Evolutionary conservation across 139 green algal species (phyloP), one percentile per base, ranked within the genome.

Genomic region (Tetraselmis chui): DNA sequence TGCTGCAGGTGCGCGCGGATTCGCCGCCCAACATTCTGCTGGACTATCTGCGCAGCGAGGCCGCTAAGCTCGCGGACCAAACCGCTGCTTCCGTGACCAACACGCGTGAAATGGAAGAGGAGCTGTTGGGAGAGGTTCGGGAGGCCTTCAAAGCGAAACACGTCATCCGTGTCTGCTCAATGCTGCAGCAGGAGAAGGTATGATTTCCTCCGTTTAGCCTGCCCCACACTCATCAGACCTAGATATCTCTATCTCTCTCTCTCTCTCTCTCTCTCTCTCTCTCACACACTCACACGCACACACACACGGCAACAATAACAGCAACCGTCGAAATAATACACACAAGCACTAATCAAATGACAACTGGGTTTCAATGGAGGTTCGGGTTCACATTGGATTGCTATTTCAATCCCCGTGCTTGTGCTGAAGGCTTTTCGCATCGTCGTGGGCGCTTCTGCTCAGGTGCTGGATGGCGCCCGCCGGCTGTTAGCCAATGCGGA

Each of bases 1-100:
- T 97, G 76, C 87, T 98, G 31, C 93, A 96, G 84, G 92, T 97
- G 77, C 89, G 94, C 28, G 86, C 88, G 0, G 94, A 97, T 90
- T 97, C 93, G 87, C 89, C 92, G 24, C 88, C 91, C 18, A 28
- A 83, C 25, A 83, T 90, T 76, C 88, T 97, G 32, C 81, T 96
- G 28, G 89, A 92, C 75, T 97, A 96, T 81, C 83, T 97, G 59
- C 76, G 84, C 2, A 91, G 85, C 28, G 90, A 93, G 30, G 85
- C 80, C 0, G 89, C 88, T 26, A 31, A 85, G 5, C 76, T 79
- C 24, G 93, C 93, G 31, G 88, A 87, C 80, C 75, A 89, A 80
- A 84, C 91, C 28, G 89, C 91, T 0, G 84, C 81, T 24, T 83
- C 85, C 67, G 88, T 87, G 77, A 81, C 88, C 30, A 85, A 32